Base-by-base conservation (phyloP, 768 basidiomycete species). In the Boletus coccyginus region DNA sequence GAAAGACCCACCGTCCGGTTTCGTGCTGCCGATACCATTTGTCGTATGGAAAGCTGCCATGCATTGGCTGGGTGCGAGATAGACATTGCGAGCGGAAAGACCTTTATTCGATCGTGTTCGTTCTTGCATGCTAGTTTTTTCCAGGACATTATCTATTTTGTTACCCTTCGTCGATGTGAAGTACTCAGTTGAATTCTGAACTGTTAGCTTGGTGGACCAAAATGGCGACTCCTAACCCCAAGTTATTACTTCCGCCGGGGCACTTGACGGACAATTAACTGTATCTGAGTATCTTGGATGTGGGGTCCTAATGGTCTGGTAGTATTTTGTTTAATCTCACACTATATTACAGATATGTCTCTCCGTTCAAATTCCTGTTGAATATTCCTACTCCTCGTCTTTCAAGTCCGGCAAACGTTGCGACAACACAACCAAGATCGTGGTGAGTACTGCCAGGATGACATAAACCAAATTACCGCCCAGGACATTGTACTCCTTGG, bases 391-490 rank as follows among this genome's bases (percentile, higher is more conserved):
- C 19, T 58, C 49, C 43, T 59, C 50, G 6, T 59, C 54, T 29
- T 35, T 46, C 49, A 60, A 45, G 2, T 69, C 66, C 29, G 67
- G 66, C 24, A 69, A 45, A 39, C n/a, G 50, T 31, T 21, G 62
- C 21, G 66, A 68, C 46, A 68, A 36, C 21, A 56, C 16, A 11
- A 68, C 64, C 38, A 69, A 49, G 24, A 52, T 6, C 16, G 64
- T 60, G 16, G 59, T 29, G 31, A 81, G 57, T 0, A 64, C 33
- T 2, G 70, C 62, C 12, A 83, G 58, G 33, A 81, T 54, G 2
- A 70, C 67, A 65, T 83, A 83, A 10, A 81, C 76, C n/a, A 78
- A 72, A 57, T 81, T 79, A 7, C 84, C 84, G 6, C 76, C 74
- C 2, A 84, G 59, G 6, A 80, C 40, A 44, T 79, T 77, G 57